Evolutionary conservation across 345 rosid species (phyloP).

Genomic region (Acer yangbiense): DNA sequence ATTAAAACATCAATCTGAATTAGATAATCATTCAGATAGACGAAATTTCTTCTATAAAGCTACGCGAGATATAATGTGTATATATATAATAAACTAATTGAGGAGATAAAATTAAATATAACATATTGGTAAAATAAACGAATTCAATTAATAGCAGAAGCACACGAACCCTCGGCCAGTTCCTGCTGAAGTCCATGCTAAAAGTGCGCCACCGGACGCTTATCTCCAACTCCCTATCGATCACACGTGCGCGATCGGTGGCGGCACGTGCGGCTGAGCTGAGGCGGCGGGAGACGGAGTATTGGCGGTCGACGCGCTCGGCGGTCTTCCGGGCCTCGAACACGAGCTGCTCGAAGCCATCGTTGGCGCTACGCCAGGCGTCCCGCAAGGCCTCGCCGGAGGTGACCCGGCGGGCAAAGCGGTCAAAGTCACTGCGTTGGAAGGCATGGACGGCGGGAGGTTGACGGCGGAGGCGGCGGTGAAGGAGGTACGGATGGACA

Average conservation of each 20-base stretch:
- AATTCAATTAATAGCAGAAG: not conserved
- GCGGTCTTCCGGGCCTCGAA: slow-evolving; percentile 87
- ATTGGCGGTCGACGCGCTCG: slow-evolving; percentile 75
- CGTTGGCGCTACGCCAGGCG: slow-evolving; percentile 85
- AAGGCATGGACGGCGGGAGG: slow-evolving; percentile 36
- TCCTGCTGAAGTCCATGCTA: slow-evolving; percentile 67
- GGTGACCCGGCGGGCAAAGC: slow-evolving; percentile 53
- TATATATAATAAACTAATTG: too few species aligned
- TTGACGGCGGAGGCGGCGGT: slow-evolving; percentile 7
- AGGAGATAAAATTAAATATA: not conserved
- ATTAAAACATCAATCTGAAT: too few species aligned
- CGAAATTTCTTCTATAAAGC: too few species aligned
- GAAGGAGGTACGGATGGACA: not conserved
- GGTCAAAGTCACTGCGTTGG: slow-evolving; percentile 63
- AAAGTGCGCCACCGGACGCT: slow-evolving; percentile 63
- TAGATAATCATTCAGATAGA: too few species aligned
- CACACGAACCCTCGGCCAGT: slow-evolving; percentile 75
- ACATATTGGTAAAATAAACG: not conserved
- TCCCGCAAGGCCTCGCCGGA: slow-evolving; percentile 71
- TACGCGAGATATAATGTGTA: too few species aligned
- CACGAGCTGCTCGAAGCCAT: slow-evolving; percentile 75
- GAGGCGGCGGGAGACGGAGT: slow-evolving; percentile 71
- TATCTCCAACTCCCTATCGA: slow-evolving; percentile 77
- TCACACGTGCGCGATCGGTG: slow-evolving; percentile 62
- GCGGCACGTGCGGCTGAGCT: slow-evolving; percentile 61